Base-by-base conservation (phyloP, 1,139 yeast species). In the Geotrichum bryndzae region DNA sequence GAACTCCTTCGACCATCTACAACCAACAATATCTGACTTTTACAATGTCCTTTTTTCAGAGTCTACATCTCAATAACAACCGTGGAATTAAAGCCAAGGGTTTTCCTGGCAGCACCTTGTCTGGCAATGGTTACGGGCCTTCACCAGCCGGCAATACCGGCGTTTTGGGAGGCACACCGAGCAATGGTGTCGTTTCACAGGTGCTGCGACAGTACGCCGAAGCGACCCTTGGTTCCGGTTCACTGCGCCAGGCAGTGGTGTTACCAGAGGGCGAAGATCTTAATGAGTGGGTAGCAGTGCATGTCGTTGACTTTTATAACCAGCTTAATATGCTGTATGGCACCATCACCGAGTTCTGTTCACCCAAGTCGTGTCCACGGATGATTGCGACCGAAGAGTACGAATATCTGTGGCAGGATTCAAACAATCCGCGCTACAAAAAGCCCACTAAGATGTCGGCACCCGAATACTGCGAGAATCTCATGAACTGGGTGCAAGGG, bases 341-440 rank as follows among this genome's bases (percentile, higher is more conserved):
- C 13, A 87, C 98, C 5, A 88, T 95, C 65, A 92, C 99, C 1
- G 97, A 91, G 76, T 92, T 94, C 71, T 94, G 99, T 74, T 90
- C 97, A 0, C 97, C 98, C 1, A 75, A 78, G 23, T 83, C 96
- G 1, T 94, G 99, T 73, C 98, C 99, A 2, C 78, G 95, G 64
- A 94, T 94, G 99, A 90, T 88, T 62, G 99, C 99, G 15, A 92
- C 98, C 0, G 96, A 88, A 64, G 97, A 91, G 76, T 94, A 91
- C 73, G 99, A 94, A 75, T 94, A 94, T 72, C 82, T 94, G 65
- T 94, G 99, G 99, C 97, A 91, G 73, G 96, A 90, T 69, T 68
- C 76, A 67, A 63, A 70, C 57, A 76, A 79, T 69, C 74, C 83
- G 13, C 74, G 79, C 73, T 78, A 72, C 76, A 77, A 70, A 64